These are phyloP conservation scores for Stereum hirsutum DNA, from an alignment of 1,284 basidiomycete species.

Conservation along the genomic window DNA sequence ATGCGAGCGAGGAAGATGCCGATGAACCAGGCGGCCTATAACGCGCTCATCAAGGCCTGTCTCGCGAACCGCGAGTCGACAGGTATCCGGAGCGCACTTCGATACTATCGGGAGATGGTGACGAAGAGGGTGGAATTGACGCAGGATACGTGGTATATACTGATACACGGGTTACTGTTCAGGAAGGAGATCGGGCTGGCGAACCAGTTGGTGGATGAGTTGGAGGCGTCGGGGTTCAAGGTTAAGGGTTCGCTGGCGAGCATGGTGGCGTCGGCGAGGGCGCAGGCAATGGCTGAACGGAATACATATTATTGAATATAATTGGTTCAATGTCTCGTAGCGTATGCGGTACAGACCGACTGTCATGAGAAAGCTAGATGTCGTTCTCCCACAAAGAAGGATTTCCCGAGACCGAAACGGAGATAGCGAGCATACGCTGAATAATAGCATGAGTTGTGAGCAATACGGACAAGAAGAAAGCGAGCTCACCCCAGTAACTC, in stretches of 20 bases:
- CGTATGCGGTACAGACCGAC: not conserved
- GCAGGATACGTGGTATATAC: conserved; percentile 67
- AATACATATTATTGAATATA: conserved; percentile 1
- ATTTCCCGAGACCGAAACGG: conserved; percentile 52
- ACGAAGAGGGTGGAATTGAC: conserved; percentile 36
- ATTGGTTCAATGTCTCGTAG: not conserved
- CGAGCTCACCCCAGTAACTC: conserved; percentile 71
- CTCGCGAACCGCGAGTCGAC: conserved; percentile 38
- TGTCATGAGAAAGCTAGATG: conserved; percentile 5
- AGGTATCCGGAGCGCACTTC: conserved; percentile 45
- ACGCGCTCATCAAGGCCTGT: conserved; percentile 61
- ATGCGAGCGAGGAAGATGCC: conserved; percentile 49
- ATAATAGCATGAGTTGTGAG: conserved; percentile 8
- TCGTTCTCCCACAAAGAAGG: conserved; percentile 52
- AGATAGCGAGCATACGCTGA: conserved; percentile 69
- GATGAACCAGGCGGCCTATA: conserved; percentile 59
- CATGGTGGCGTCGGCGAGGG: conserved; percentile 29
- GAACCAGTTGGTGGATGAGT: conserved; percentile 48
- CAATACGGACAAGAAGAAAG: conserved; percentile 12
- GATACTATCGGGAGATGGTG: conserved; percentile 61
- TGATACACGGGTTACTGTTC: conserved; percentile 51
- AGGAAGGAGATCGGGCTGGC: conserved; percentile 50
- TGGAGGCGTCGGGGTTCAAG: conserved; percentile 32
- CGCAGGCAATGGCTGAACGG: conserved; percentile 14
- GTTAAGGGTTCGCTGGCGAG: conserved; percentile 28